These are phyloP conservation scores for Alternaria ventricosa DNA, from an alignment of 2,329 filamentous ascomycete genomes.

Conservation along the genomic window DNA sequence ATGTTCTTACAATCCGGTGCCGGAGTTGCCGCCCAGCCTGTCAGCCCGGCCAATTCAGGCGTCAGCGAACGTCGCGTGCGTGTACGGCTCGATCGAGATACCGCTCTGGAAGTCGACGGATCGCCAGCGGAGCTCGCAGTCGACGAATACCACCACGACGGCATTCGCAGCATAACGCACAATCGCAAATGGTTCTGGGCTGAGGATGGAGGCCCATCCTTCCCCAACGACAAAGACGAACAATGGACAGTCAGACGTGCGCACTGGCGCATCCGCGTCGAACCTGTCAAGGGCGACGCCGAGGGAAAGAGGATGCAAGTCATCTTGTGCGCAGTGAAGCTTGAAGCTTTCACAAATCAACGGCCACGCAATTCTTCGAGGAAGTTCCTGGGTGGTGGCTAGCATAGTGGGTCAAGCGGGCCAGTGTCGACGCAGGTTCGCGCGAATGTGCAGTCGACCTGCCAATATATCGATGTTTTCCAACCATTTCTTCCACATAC, in stretches of 20 bases:
- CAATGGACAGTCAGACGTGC: constrained; percentile 48
- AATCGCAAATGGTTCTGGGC: not conserved
- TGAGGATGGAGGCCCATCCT: not conserved
- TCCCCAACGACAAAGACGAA: constrained; percentile 8
- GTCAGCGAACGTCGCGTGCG: constrained; percentile 72
- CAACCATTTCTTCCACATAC: not conserved
- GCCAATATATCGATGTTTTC: not conserved
- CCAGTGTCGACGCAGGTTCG: not conserved
- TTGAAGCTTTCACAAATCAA: constrained; percentile 74
- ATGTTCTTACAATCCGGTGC: constrained; percentile 67
- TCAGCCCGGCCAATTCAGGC: constrained; percentile 72
- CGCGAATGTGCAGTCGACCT: not conserved
- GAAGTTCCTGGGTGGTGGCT: constrained; percentile 61
- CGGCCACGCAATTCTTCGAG: constrained; percentile 69
- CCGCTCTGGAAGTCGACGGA: constrained; percentile 35
- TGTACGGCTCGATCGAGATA: constrained; percentile 31
- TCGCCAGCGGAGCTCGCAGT: constrained; percentile 23
- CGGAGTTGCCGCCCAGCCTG: constrained; percentile 66
- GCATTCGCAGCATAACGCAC: constrained; percentile 15
- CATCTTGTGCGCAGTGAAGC: constrained; percentile 74
- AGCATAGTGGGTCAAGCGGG: not conserved
- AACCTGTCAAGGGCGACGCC: constrained; percentile 51
- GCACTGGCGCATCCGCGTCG: constrained; percentile 62
- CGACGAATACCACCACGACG: constrained; percentile 20
- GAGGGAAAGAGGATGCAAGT: constrained; percentile 68